phyloP scores from a whole-genome alignment of 2,329 filamentous ascomycete genomes.

The Colletotrichum aenigma region DNA sequence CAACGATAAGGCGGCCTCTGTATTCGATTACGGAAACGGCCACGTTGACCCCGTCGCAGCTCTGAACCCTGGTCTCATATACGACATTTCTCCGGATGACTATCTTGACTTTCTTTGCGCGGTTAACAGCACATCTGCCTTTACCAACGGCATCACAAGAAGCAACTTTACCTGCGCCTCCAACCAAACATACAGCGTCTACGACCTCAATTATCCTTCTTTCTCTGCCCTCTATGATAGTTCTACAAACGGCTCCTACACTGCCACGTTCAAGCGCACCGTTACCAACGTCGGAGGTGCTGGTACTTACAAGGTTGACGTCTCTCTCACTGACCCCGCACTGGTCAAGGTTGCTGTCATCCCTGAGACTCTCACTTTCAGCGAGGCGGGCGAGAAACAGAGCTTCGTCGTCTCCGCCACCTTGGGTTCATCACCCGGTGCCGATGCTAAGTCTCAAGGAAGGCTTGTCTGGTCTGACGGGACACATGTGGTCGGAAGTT shows the following conservation, averaged over 20 bases:
- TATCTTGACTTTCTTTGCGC: conserved; percentile 28
- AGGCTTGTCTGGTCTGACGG: conserved; percentile 17
- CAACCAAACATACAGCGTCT: not conserved
- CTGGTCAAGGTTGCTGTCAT: not conserved
- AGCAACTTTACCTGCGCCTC: conserved; percentile 2
- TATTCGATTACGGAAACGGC: conserved; percentile 13
- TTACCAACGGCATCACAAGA: not conserved
- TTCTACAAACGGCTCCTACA: not conserved
- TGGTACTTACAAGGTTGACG: not conserved
- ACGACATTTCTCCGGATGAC: conserved; percentile 23
- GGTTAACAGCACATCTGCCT: conserved; percentile 21
- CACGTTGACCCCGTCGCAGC: conserved; percentile 25
- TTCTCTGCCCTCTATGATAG: conserved; percentile 7
- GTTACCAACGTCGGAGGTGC: conserved; percentile 14
- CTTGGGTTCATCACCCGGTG: not conserved
- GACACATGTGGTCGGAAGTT: conserved; percentile 15
- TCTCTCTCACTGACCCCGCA: not conserved
- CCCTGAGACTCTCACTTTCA: not conserved
- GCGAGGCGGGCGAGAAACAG: not conserved
- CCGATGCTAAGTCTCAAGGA: not conserved
- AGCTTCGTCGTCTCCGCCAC: not conserved
- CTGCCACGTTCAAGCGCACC: conserved; percentile 12
- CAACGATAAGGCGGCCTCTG: not conserved
- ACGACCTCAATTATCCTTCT: conserved; percentile 20
- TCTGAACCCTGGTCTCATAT: conserved; percentile 23